Evolutionary conservation across 2,329 filamentous ascomycete genomes (phyloP).

Genomic region (Trichothecium roseum): DNA sequence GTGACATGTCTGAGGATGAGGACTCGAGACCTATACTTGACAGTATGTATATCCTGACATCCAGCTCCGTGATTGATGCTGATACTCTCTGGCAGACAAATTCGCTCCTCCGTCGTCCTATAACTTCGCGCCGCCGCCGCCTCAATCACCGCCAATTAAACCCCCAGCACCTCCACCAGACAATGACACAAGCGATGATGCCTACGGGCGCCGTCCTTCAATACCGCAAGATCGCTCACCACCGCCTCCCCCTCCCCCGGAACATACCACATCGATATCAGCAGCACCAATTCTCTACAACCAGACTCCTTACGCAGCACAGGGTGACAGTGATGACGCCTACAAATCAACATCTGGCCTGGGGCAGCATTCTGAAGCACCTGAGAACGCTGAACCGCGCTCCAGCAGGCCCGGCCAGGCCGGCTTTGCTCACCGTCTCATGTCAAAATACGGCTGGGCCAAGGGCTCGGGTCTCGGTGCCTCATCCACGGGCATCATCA

Average conservation of each 20-base stretch:
- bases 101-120: conserved; percentile 51
- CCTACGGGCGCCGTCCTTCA: conserved; percentile 52
- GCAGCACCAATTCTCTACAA: conserved; percentile 68
- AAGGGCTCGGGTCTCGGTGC: conserved; percentile 83
- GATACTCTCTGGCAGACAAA: conserved; percentile 30
- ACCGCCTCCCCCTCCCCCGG: conserved; percentile 10
- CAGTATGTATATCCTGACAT: conserved; percentile 18
- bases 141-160: conserved; percentile 33
- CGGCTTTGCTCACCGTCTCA: conserved; percentile 77
- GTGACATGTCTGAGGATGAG: conserved; percentile 27
- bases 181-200: conserved; percentile 58
- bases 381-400: conserved; percentile 29
- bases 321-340: conserved; percentile 30
- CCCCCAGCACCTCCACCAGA: conserved; percentile 38
- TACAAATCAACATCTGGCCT: conserved; percentile 31
- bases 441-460: conserved; percentile 90
- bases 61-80: conserved; percentile 6
- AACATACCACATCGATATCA: conserved; percentile 53
- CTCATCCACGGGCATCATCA: conserved; percentile 69
- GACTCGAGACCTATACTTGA: conserved; percentile 14
- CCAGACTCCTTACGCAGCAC: conserved; percentile 15
- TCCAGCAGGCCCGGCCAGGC: conserved; percentile 67
- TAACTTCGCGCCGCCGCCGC: conserved; percentile 46
- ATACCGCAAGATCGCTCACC: conserved; percentile 35
- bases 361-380: conserved; percentile 8